Base-by-base conservation (phyloP, 768 basidiomycete species). In the Boletales sp. region DNA sequence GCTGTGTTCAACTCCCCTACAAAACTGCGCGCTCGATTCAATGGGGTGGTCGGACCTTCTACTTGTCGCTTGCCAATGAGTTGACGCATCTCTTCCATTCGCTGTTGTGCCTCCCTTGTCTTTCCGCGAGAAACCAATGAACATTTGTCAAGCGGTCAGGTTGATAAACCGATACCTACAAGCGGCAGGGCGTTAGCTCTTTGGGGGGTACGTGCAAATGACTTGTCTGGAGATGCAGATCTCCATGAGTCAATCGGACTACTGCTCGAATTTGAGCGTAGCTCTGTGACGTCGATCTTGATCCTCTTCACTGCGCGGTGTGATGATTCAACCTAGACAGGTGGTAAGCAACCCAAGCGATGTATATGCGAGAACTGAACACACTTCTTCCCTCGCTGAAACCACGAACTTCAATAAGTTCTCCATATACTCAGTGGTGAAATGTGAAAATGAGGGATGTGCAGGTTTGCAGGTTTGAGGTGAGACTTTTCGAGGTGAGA, bases 71-170 rank as follows among this genome's bases (percentile, higher is more conserved):
- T 78, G 34, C 73, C 70, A 50, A 93, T 90, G 49, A 90, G 72
- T 55, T 79, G 80, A 36, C 83, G 79, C 89, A 93, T 89, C 65
- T 93, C 90, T 58, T 89, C 82, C 74, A 90, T 76, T 19, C 90
- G 82, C 33, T 84, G 83, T 57, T 83, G 83, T 33, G 89, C 88
- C 48, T 83, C 89, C 60, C 70, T 83, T 12, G 80, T 86, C 90
- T 92, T 57, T 90, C 42, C 46, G 39, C 10, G 21, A 28, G 31
- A 41, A 46, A 33, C 28, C 15, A 31, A 44, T 56, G 35, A 61
- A 40, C 31, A 54, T 34, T 38, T 17, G 39, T 42, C 11, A 18
- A 41, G 52, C n/a, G 34, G 36, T 37, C 49, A 46, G 42, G 44
- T 47, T 17, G 39, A 35, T 38, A 44, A 30, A 42, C 38, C 44